Percentiles rank a stretch among this genome's conserved stretches.
Conservation (phyloP, 805 yeast genomes). For the Schizosaccharomyces pombe region ASM294v3 CU329670.1:216501-217000, state of each 20-base stretch:
- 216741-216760: slow-evolving; percentile 52
- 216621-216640: slow-evolving; percentile 72
- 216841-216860: no score
- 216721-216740: slow-evolving; percentile 75
- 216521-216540: slow-evolving; percentile 89
- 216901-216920: no score
- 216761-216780: slow-evolving; percentile 4
- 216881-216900: no score
- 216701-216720: slow-evolving; percentile 82
- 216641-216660: slow-evolving; percentile 73
- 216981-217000: no score
- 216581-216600: slow-evolving; percentile 59
- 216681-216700: slow-evolving; percentile 56
- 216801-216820: no score
- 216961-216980: no score
- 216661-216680: slow-evolving; percentile 97
- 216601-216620: slow-evolving; percentile 80
- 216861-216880: no score
- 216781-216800: not conserved
- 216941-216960: no score
- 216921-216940: no score
- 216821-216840: no score
- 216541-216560: slow-evolving; percentile 69
- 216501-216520: slow-evolving; percentile 5
- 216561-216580: slow-evolving; percentile 84